These are phyloP conservation scores for Colletotrichum tanaceti DNA, from an alignment of 2,329 filamentous ascomycete genomes.

Conservation along the genomic window DNA sequence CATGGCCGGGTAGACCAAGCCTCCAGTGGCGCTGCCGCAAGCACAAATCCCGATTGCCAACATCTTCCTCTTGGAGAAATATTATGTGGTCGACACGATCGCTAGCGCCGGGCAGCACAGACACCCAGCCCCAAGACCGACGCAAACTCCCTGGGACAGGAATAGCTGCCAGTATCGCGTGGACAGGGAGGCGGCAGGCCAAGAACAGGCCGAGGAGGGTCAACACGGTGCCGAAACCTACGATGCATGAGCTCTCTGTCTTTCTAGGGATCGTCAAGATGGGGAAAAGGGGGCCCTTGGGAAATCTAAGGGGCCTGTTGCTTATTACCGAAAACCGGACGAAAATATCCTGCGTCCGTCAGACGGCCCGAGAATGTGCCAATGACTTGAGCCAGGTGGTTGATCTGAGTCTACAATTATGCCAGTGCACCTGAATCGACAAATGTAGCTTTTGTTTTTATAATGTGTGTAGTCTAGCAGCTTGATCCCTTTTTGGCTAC, in stretches of 20 bases:
- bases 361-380: conserved; percentile 55
- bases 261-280: neutral
- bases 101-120: conserved; percentile 68
- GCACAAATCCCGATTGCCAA: conserved; percentile 70
- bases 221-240: conserved; percentile 50
- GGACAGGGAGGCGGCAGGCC: conserved; percentile 54
- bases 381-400: conserved; percentile 42
- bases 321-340: conserved; percentile 47
- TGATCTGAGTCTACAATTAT: neutral
- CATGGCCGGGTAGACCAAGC: conserved; percentile 60
- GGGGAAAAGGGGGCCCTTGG: too few species aligned
- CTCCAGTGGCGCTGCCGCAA: conserved; percentile 65
- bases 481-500: too few species aligned
- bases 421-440: neutral
- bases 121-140: conserved; percentile 64
- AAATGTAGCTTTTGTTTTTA: too few species aligned
- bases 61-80: conserved; percentile 66
- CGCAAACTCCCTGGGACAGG: conserved; percentile 60
- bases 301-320: too few species aligned
- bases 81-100: conserved; percentile 69
- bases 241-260: neutral
- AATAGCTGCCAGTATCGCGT: conserved; percentile 62
- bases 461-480: too few species aligned
- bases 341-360: conserved; percentile 57
- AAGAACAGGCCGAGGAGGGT: conserved; percentile 58